A percentile compares a stretch with the other conserved stretches of the same genome.
phyloP scores from a whole-genome alignment of 169 alveolate species.

The Plasmodium reichenowi region DNA sequence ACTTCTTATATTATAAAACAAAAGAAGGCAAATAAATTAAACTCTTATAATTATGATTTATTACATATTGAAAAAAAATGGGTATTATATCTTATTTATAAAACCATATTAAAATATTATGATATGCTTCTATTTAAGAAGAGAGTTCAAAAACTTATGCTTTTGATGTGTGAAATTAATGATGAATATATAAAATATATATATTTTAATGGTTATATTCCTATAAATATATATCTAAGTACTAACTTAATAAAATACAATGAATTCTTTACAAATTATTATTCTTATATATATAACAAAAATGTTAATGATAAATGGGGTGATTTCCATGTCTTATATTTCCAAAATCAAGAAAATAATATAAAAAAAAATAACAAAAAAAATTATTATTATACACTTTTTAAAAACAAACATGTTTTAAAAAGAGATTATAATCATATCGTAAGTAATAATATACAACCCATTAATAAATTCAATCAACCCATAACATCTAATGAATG shows the following conservation, averaged over 20 bases:
- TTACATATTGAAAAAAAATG: no score
- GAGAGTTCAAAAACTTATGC: constrained; percentile 53
- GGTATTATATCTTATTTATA: constrained; percentile 15
- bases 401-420: constrained; percentile 35
- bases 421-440: constrained; percentile 39
- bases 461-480: not conserved
- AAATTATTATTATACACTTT: not conserved
- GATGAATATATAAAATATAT: constrained; percentile 50
- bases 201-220: constrained; percentile 48
- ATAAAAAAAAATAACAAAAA: not conserved
- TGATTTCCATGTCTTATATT: constrained; percentile 43
- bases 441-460: constrained; percentile 2
- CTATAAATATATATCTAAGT: constrained; percentile 49
- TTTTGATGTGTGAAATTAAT: constrained; percentile 42
- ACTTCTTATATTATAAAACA: no score
- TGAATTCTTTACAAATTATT: constrained; percentile 23
- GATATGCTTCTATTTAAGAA: constrained; percentile 16
- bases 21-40: no score
- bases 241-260: constrained; percentile 37
- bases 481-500: no score
- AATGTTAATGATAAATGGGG: constrained; percentile 48
- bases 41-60: no score
- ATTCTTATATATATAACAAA: constrained; percentile 33
- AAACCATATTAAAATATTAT: constrained; percentile 35
- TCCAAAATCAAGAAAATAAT: not conserved